These are phyloP conservation scores for Nepenthes mirabilis DNA, from an alignment of 148 eudicot genomes.

Conservation along the genomic window DNA sequence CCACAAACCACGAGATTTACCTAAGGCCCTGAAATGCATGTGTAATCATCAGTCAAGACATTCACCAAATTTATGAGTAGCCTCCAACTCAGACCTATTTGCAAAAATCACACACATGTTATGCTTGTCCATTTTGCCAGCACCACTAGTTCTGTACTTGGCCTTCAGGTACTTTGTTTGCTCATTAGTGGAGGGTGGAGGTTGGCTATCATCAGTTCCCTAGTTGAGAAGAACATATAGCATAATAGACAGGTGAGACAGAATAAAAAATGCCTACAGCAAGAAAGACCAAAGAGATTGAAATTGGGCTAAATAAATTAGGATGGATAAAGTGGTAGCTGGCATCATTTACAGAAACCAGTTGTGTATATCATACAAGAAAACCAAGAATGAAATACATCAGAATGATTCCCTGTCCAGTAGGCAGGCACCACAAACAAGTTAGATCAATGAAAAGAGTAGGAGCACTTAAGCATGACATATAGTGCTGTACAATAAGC, in stretches of 20 bases:
- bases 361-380: too few relatives aligned
- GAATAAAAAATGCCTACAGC: too few relatives aligned
- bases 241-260: background rate
- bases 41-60: background rate
- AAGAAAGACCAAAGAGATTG: background rate
- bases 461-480: too few relatives aligned
- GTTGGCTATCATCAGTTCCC: constrained; percentile 45
- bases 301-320: background rate
- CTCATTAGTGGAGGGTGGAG: constrained; percentile 23
- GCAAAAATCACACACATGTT: constrained; percentile 31
- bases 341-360: background rate
- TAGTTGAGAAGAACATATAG: constrained; percentile 8
- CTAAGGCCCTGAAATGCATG: constrained; percentile 16
- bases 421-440: too few relatives aligned
- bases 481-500: too few relatives aligned
- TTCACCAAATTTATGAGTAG: too few relatives aligned
- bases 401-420: too few relatives aligned
- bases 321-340: background rate
- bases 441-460: too few relatives aligned
- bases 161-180: constrained; percentile 19
- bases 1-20: constrained; percentile 61
- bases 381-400: too few relatives aligned
- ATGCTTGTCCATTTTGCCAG: constrained; percentile 14
- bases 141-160: constrained; percentile 20
- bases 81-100: constrained; percentile 1